Percentiles rank a stretch among this genome's conserved stretches.
Conservation (phyloP, 768 basidiomycete genomes). For the Rhizopogon sp. region DNA sequence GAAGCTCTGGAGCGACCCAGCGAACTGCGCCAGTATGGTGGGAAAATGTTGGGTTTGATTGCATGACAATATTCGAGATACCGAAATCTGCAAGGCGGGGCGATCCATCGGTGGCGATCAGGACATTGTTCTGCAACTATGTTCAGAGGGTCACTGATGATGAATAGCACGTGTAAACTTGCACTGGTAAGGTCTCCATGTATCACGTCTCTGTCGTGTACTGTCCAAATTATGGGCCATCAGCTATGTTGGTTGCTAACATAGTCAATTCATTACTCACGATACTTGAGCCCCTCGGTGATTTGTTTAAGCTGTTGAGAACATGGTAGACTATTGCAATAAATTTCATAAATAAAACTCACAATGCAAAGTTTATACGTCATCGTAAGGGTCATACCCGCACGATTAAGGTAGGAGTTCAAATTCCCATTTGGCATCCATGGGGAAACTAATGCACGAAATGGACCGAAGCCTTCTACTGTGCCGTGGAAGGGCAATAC, state of each 20-base stretch:
- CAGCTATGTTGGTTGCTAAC: neutral
- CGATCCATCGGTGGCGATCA: constrained; percentile 4
- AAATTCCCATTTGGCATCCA: constrained; percentile 39
- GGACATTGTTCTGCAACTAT: constrained; percentile 4
- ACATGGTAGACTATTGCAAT: neutral
- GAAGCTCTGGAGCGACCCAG: constrained; percentile 14
- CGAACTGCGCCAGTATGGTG: constrained; percentile 12
- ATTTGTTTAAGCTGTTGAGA: constrained; percentile 31
- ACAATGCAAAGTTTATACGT: constrained; percentile 33
- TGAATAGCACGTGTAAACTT: neutral
- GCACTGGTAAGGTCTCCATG: constrained; percentile 7
- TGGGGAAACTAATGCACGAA: constrained; percentile 34
- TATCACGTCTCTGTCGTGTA: constrained; percentile 1
- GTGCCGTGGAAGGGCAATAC: constrained; percentile 32
- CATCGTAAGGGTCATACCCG: constrained; percentile 30
- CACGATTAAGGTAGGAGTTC: constrained; percentile 31
- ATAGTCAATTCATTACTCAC: neutral
- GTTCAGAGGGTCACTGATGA: neutral
- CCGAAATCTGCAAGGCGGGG: constrained; percentile 34
- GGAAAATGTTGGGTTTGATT: constrained; percentile 23
- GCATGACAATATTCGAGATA: constrained; percentile 33
- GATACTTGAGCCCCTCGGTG: no score
- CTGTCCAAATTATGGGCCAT: neutral
- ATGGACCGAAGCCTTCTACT: constrained; percentile 32
- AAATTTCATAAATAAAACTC: constrained; percentile 3